These are phyloP conservation scores for Peniophora sp. DNA, from an alignment of 1,284 basidiomycete species.

Conservation along the genomic window DNA sequence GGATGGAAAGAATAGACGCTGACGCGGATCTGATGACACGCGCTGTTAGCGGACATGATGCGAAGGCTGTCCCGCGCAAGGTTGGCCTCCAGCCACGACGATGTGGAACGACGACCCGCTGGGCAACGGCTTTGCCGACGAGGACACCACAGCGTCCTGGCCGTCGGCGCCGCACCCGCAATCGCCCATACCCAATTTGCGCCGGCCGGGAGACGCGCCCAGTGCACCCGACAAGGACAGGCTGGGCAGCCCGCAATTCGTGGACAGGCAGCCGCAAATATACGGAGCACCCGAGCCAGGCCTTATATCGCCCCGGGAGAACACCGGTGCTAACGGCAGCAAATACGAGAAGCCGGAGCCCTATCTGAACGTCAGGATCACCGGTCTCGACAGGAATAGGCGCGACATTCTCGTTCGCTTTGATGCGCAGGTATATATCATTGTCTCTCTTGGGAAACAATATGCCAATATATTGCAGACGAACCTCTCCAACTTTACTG, in stretches of 20 bases:
- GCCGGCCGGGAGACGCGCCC: slow-evolving; percentile 22
- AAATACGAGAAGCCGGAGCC: slow-evolving; percentile 70
- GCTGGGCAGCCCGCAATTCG: slow-evolving; percentile 44
- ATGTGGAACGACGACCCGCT: slow-evolving; percentile 25
- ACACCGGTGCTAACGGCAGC: slow-evolving; percentile 54
- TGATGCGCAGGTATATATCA: slow-evolving; percentile 71
- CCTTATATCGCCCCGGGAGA: slow-evolving; percentile 64
- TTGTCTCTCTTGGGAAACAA: background rate
- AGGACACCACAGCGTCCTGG: slow-evolving; percentile 31
- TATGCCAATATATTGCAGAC: slow-evolving; percentile 61
- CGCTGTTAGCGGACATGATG: background rate
- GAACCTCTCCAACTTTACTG: slow-evolving; percentile 86
- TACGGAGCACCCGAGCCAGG: slow-evolving; percentile 78
- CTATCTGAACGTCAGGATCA: slow-evolving; percentile 81
- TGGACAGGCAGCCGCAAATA: slow-evolving; percentile 73
- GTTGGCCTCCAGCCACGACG: background rate
- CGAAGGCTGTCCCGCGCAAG: background rate
- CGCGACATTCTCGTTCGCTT: slow-evolving; percentile 87
- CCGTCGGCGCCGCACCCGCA: slow-evolving; percentile 34
- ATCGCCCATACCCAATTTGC: slow-evolving; percentile 31
- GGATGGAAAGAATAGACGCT: too few relatives aligned
- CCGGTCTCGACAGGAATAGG: slow-evolving; percentile 85
- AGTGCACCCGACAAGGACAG: slow-evolving; percentile 36
- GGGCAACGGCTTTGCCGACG: slow-evolving; percentile 12
- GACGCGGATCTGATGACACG: too few relatives aligned